phyloP scores from a whole-genome alignment of 495 filamentous ascomycete genomes.

The Recurvomyces mirabilis region DNA sequence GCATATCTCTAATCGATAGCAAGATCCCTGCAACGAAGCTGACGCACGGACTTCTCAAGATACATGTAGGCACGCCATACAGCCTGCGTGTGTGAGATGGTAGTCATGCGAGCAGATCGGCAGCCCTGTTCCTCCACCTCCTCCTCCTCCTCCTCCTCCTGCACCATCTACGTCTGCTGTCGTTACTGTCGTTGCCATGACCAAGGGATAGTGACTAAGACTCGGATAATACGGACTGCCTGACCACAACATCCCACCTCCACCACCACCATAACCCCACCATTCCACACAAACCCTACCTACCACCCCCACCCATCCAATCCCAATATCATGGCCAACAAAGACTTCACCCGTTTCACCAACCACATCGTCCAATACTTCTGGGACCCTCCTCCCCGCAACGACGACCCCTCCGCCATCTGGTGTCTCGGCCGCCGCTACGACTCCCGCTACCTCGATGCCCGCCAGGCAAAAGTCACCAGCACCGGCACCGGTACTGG shows the following conservation, averaged over 20 bases:
- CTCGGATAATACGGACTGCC: neutral
- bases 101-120: too few relatives aligned
- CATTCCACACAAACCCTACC: too few relatives aligned
- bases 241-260: neutral
- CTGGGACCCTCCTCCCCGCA: conserved; percentile 87
- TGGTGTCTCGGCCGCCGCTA: conserved; percentile 87
- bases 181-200: neutral
- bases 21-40: too few relatives aligned
- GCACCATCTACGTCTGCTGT: too few relatives aligned
- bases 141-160: too few relatives aligned
- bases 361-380: conserved; percentile 84
- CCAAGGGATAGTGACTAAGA: neutral
- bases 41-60: too few relatives aligned
- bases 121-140: too few relatives aligned
- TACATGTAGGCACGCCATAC: too few relatives aligned
- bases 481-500: conserved; percentile 4
- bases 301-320: neutral
- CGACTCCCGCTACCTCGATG: conserved; percentile 30
- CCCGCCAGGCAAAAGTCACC: conserved; percentile 10
- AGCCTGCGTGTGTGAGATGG: too few relatives aligned
- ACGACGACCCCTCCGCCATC: conserved; percentile 64
- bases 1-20: too few relatives aligned
- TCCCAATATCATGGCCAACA: conserved; percentile 40
- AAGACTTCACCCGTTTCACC: conserved; percentile 50
- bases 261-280: too few relatives aligned